Conservation (phyloP, 768 basidiomycete species). For the Cystobasidium tubakii region DNA sequence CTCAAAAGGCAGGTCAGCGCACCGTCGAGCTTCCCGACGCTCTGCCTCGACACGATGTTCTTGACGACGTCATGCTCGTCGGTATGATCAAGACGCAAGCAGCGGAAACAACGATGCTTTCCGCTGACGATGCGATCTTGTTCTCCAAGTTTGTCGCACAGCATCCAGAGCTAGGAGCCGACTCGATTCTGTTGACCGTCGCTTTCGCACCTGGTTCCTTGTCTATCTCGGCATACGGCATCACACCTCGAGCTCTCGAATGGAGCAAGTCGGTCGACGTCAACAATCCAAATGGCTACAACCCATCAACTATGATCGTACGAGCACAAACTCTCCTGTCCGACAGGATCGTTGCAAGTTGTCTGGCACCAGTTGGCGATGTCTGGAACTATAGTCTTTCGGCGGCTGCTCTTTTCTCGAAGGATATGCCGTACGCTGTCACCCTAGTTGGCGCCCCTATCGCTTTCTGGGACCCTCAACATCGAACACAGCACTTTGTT, state of each 20-base stretch:
- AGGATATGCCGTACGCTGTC: constrained; percentile 44
- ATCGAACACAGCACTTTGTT: constrained; percentile 43
- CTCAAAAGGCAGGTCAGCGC: constrained; percentile 92
- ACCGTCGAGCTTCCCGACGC: constrained; percentile 82
- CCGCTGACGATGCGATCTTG: constrained; percentile 84
- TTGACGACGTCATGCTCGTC: constrained; percentile 78
- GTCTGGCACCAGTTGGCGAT: constrained; percentile 81
- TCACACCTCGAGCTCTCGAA: constrained; percentile 88
- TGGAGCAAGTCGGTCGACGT: constrained; percentile 94
- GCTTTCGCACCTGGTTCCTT: constrained; percentile 98
- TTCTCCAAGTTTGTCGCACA: constrained; percentile 97
- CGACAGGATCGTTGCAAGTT: constrained; percentile 93
- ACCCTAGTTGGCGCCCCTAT: constrained; percentile 43
- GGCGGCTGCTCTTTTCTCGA: constrained; percentile 40
- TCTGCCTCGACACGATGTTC: constrained; percentile 88
- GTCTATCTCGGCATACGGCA: constrained; percentile 82
- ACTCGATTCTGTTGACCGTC: constrained; percentile 84
- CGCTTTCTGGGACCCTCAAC: constrained; percentile 43
- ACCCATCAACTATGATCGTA: constrained; percentile 90
- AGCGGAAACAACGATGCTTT: constrained; percentile 81
- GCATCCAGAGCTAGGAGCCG: constrained; percentile 81
- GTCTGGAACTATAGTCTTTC: constrained; percentile 72
- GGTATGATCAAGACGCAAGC: constrained; percentile 64
- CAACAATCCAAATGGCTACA: constrained; percentile 78
- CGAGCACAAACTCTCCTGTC: constrained; percentile 81